phyloP scores from a whole-genome alignment of 192 early-diverging fungal genomes.

The Backusella psychrophila region DNA sequence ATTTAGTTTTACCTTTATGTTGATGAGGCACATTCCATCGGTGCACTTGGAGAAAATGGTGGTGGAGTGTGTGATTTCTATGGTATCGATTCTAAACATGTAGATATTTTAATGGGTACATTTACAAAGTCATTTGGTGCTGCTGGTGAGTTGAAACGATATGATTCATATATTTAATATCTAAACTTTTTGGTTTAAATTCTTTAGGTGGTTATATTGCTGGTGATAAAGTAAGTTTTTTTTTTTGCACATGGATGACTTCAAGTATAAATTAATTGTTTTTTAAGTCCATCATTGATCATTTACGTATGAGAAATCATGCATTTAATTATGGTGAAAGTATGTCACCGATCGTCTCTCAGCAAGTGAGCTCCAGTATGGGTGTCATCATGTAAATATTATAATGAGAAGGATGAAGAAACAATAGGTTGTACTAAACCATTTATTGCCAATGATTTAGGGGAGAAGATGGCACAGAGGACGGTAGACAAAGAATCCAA shows the following conservation, averaged over 20 bases:
- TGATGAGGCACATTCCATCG: slow-evolving; percentile 91
- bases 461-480: slow-evolving; percentile 59
- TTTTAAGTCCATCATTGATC: slow-evolving; percentile 60
- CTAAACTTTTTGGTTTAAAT: background rate
- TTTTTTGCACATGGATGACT: background rate
- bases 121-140: slow-evolving; percentile 93
- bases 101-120: slow-evolving; percentile 92
- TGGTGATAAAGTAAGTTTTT: slow-evolving; percentile 45
- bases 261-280: background rate
- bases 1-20: slow-evolving; percentile 79
- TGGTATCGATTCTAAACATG: slow-evolving; percentile 74
- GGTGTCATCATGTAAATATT: slow-evolving; percentile 57
- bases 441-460: slow-evolving; percentile 19
- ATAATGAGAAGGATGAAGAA: background rate
- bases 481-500: slow-evolving; percentile 76
- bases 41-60: slow-evolving; percentile 84
- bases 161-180: background rate
- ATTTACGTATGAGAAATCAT: slow-evolving; percentile 68
- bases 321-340: slow-evolving; percentile 79
- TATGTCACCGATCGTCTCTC: slow-evolving; percentile 71
- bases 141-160: slow-evolving; percentile 50
- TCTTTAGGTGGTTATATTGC: slow-evolving; percentile 74
- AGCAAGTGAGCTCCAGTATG: slow-evolving; percentile 78
- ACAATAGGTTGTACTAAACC: background rate
- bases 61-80: slow-evolving; percentile 90